Evolutionary conservation across 495 filamentous ascomycete species (phyloP).

Genomic region (Jackrogersella minutella): DNA sequence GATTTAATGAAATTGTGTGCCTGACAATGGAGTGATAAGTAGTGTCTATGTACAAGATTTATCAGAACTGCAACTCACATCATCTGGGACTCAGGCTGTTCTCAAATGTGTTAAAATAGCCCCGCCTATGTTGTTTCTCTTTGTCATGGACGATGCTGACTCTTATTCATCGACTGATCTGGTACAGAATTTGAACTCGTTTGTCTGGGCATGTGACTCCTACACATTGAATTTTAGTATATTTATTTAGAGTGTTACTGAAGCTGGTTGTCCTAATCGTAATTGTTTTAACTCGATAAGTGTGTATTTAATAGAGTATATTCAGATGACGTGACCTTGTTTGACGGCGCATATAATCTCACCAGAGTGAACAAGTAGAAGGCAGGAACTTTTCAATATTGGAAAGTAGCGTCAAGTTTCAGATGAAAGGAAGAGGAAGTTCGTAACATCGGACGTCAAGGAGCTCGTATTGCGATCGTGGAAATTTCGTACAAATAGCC

Average conservation of each 20-base stretch:
- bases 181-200: too few relatives aligned
- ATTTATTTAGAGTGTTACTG: neutral
- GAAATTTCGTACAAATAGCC: slow-evolving; percentile 4
- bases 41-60: neutral
- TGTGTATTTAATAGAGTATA: neutral
- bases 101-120: neutral
- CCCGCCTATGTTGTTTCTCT: neutral
- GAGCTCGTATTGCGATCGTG: slow-evolving; percentile 6
- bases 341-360: neutral
- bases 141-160: neutral
- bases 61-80: neutral
- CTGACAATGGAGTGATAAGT: neutral
- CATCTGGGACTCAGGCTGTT: neutral
- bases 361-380: neutral
- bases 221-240: neutral
- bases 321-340: neutral
- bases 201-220: neutral
- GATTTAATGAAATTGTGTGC: neutral
- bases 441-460: neutral
- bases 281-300: neutral
- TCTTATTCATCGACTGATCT: too few relatives aligned
- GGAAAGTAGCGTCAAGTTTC: neutral
- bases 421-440: neutral
- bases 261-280: neutral
- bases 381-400: neutral